Evolutionary conservation across 352 stramenopile species (phyloP).

Genomic region (Globisporangium spinosum): DNA sequence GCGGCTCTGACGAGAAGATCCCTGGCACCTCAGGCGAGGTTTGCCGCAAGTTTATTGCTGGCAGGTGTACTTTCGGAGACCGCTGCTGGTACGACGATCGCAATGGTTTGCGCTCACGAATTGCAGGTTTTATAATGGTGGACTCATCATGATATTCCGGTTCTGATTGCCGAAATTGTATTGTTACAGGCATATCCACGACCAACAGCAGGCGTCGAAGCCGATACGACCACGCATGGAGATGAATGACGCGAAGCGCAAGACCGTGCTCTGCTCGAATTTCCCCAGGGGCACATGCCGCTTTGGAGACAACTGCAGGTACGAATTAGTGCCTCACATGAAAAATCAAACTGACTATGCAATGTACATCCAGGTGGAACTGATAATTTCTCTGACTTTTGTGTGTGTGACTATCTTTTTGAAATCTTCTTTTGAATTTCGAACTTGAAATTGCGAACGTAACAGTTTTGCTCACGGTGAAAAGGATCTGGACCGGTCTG

Average conservation of each 20-base stretch:
- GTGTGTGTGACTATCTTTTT: conserved; percentile 1
- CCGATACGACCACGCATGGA: conserved; percentile 25
- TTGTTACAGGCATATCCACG: conserved; percentile 52
- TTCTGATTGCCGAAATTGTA: conserved; percentile 14
- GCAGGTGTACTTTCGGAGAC: conserved; percentile 73
- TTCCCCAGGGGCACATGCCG: conserved; percentile 68
- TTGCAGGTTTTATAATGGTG: conserved; percentile 13
- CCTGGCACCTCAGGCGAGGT: conserved; percentile 50
- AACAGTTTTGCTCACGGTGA: conserved; percentile 80
- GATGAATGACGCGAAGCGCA: conserved; percentile 46
- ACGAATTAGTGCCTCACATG: conserved; percentile 18
- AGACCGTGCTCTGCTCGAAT: conserved; percentile 79
- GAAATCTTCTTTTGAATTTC: background rate
- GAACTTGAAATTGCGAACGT: conserved; percentile 5
- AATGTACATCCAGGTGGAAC: background rate
- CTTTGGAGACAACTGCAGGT: conserved; percentile 85
- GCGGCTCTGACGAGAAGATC: conserved; percentile 23
- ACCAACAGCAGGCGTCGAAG: conserved; percentile 22
- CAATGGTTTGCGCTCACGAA: background rate
- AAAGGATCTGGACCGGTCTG: conserved; percentile 44
- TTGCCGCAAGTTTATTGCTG: conserved; percentile 70
- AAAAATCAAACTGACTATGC: background rate
- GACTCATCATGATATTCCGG: background rate
- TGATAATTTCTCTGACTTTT: background rate
- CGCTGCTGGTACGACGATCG: conserved; percentile 67